A percentile compares a stretch with the other conserved stretches of the same genome.
Conservation (phyloP, 2,329 filamentous ascomycete species). For the Penicillium crustosum region DNA sequence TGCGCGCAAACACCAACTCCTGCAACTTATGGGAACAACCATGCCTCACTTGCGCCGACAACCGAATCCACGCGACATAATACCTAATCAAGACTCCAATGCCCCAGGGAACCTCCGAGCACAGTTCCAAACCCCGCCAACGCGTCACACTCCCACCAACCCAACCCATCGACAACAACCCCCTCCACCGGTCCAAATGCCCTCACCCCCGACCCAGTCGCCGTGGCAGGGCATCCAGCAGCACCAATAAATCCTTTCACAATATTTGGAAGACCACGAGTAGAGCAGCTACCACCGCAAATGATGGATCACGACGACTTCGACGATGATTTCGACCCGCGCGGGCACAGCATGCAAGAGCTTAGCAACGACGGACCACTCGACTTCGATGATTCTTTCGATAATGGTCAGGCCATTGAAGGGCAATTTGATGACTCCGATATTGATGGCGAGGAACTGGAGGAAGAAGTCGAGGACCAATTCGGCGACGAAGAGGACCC, state of each 20-base stretch:
- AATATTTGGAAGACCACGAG: constrained; percentile 20
- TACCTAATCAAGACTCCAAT: constrained; percentile 14
- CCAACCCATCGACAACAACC: constrained; percentile 27
- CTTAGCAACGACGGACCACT: constrained; percentile 21
- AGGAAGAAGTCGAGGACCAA: constrained; percentile 18
- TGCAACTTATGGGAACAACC: background rate
- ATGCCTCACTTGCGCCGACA: constrained; percentile 28
- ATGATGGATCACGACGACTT: constrained; percentile 16
- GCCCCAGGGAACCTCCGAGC: constrained; percentile 17
- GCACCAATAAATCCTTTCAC: constrained; percentile 17
- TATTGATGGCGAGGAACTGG: constrained; percentile 21
- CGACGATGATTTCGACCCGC: constrained; percentile 19
- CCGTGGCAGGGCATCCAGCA: constrained; percentile 19
- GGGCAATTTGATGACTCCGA: constrained; percentile 20
- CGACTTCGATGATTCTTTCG: constrained; percentile 19
- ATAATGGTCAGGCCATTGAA: background rate
- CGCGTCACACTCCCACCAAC: constrained; percentile 28
- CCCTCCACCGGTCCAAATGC: constrained; percentile 28
- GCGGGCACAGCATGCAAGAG: constrained; percentile 18
- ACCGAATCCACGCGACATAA: constrained; percentile 17
- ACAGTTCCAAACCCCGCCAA: constrained; percentile 37
- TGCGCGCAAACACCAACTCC: constrained; percentile 15
- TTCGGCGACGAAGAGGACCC: constrained; percentile 27
- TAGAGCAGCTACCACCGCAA: constrained; percentile 7
- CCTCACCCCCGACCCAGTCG: constrained; percentile 23